Percentiles rank a stretch among this genome's conserved stretches.
These are phyloP conservation scores for Patellaria atrata DNA, from an alignment of 495 filamentous ascomycete species.

Conservation along the genomic window DNA sequence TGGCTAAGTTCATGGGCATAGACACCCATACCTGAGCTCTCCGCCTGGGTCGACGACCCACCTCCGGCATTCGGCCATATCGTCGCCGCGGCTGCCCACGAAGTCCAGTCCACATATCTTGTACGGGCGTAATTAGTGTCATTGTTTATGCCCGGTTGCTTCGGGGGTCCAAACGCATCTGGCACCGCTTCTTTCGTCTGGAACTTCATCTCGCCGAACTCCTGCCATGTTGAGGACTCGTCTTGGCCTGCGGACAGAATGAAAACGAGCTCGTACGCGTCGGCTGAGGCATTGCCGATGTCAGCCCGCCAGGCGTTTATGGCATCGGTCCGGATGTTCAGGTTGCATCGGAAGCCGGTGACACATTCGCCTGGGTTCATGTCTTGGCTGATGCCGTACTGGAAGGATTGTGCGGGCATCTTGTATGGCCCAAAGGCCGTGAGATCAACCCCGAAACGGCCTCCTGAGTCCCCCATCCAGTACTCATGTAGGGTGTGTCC, in stretches of 20 bases:
- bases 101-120: constrained; percentile 31
- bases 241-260: constrained; percentile 33
- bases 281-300: constrained; percentile 25
- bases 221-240: constrained; percentile 33
- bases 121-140: constrained; percentile 27
- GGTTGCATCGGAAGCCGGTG: constrained; percentile 18
- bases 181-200: constrained; percentile 26
- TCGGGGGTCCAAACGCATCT: constrained; percentile 28
- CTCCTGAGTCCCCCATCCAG: constrained; percentile 33
- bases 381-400: constrained; percentile 25
- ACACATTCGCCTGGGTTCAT: constrained; percentile 24
- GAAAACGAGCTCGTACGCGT: constrained; percentile 28
- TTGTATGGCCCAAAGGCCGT: constrained; percentile 31
- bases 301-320: constrained; percentile 29
- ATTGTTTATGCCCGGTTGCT: too few relatives aligned
- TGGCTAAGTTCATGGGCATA: constrained; percentile 31
- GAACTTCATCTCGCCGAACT: constrained; percentile 33
- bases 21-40: constrained; percentile 31
- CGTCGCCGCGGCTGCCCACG: constrained; percentile 26
- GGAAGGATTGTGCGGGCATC: constrained; percentile 18
- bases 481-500: constrained; percentile 32
- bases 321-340: constrained; percentile 29
- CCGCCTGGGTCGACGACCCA: constrained; percentile 30
- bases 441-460: constrained; percentile 31
- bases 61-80: constrained; percentile 33